A percentile compares a stretch with the other conserved stretches of the same genome.
Evolutionary conservation across 805 yeast genomes (phyloP).

Genomic region (Yarrowia hollandica): DNA sequence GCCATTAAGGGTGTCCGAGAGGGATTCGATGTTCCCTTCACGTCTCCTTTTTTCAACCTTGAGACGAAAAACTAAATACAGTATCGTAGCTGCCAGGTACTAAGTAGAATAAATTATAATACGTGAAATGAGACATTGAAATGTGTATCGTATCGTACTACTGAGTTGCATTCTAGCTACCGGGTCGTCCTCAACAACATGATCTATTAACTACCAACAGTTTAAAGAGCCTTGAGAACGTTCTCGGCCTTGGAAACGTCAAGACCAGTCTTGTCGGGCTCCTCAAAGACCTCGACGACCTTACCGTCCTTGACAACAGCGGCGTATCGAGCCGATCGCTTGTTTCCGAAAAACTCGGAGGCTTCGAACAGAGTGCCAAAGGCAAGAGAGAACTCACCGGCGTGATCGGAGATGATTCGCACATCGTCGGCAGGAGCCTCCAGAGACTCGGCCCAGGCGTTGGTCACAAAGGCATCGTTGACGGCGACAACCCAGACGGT

Average conservation of each 20-base stretch:
- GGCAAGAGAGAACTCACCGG: constrained; percentile 65
- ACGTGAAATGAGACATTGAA: no score
- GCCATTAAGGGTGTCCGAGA: constrained; percentile 72
- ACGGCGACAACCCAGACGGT: constrained; percentile 70
- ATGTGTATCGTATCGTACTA: no score
- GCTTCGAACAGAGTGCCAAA: constrained; percentile 76
- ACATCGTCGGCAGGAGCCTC: constrained; percentile 40
- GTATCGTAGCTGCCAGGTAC: no score
- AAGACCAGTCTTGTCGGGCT: constrained; percentile 78
- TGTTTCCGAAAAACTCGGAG: constrained; percentile 69
- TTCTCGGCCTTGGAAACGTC: constrained; percentile 41
- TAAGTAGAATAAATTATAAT: no score
- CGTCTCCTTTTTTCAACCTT: constrained; percentile 28
- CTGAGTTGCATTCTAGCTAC: no score
- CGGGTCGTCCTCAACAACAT: no score
- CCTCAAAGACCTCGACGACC: constrained; percentile 65
- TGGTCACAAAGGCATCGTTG: constrained; percentile 82
- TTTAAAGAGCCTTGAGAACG: constrained; percentile 38
- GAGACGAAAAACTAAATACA: not conserved
- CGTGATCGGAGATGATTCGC: constrained; percentile 75
- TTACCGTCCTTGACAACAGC: constrained; percentile 72
- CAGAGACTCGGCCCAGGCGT: constrained; percentile 67
- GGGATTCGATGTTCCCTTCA: constrained; percentile 36
- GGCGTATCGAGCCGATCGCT: constrained; percentile 74
- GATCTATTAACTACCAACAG: no score